phyloP scores from a whole-genome alignment of 768 basidiomycete species.

The Hygrophoropsis aurantiaca region DNA sequence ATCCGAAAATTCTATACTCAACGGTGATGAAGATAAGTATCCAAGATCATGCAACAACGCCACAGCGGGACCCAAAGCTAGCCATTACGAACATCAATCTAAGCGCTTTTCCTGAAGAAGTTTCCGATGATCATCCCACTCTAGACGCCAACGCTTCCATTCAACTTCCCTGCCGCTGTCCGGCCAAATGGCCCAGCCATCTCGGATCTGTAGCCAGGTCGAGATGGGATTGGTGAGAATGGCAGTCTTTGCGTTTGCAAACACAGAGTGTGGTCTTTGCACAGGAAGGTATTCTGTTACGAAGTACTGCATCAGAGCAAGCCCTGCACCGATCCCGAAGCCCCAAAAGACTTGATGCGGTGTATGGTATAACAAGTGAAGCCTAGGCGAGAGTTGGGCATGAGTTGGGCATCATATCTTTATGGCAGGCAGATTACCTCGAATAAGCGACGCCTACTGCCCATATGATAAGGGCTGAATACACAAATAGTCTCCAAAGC shows the following conservation, averaged over 20 bases:
- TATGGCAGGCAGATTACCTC: constrained; percentile 43
- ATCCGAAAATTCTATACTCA: no score
- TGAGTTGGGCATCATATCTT: neutral
- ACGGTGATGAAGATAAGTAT: no score
- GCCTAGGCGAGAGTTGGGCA: constrained; percentile 37
- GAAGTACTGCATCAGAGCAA: constrained; percentile 56
- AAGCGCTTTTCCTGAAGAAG: constrained; percentile 17
- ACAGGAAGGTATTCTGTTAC: constrained; percentile 59
- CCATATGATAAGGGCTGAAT: constrained; percentile 54
- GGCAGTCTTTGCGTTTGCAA: constrained; percentile 48
- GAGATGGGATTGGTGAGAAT: constrained; percentile 58
- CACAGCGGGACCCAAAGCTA: neutral
- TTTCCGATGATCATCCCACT: constrained; percentile 47
- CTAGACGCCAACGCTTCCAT: constrained; percentile 64
- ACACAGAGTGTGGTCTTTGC: constrained; percentile 48
- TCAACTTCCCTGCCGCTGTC: constrained; percentile 78
- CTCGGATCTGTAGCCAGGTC: constrained; percentile 68
- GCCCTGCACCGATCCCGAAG: constrained; percentile 54
- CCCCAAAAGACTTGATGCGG: constrained; percentile 77
- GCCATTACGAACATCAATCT: constrained; percentile 7
- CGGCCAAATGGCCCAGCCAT: constrained; percentile 80
- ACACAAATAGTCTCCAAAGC: constrained; percentile 47
- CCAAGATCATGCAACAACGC: no score
- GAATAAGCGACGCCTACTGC: constrained; percentile 74
- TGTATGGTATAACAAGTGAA: constrained; percentile 73